Evolutionary conservation across 75 land plant species (phyloP).

Genomic region (Azolla pinnata): DNA sequence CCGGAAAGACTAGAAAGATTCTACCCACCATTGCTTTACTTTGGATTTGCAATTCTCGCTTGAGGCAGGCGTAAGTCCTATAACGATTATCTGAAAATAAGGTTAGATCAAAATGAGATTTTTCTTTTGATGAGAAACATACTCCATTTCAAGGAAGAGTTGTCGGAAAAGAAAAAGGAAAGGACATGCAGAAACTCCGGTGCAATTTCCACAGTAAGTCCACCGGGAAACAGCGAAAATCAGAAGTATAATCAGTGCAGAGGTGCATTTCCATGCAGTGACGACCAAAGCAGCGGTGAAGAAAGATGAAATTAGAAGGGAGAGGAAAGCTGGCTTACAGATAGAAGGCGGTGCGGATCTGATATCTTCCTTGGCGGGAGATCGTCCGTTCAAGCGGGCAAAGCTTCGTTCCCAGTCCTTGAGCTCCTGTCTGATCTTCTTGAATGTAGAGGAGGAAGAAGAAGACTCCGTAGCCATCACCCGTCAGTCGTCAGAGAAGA

Average conservation of each 20-base stretch:
- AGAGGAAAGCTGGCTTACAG: not conserved
- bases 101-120: not conserved
- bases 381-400: conserved; percentile 2
- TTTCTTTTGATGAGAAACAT: no score
- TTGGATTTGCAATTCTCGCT: not conserved
- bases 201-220: no score
- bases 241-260: no score
- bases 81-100: not conserved
- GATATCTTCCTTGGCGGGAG: conserved; percentile 11
- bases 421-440: conserved; percentile 3
- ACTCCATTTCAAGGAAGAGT: not conserved
- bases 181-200: not conserved
- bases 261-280: not conserved
- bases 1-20: not conserved
- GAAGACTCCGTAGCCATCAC: not conserved
- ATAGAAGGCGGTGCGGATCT: conserved; percentile 9
- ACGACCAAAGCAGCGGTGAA: not conserved
- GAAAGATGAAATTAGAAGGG: not conserved
- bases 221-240: no score
- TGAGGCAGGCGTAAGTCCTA: not conserved
- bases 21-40: not conserved
- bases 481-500: no score
- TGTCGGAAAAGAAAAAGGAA: not conserved
- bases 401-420: conserved; percentile 13
- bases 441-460: not conserved